Conservation (phyloP, 371 early-diverging fungal species). For the Ordospora pajunii region DNA sequence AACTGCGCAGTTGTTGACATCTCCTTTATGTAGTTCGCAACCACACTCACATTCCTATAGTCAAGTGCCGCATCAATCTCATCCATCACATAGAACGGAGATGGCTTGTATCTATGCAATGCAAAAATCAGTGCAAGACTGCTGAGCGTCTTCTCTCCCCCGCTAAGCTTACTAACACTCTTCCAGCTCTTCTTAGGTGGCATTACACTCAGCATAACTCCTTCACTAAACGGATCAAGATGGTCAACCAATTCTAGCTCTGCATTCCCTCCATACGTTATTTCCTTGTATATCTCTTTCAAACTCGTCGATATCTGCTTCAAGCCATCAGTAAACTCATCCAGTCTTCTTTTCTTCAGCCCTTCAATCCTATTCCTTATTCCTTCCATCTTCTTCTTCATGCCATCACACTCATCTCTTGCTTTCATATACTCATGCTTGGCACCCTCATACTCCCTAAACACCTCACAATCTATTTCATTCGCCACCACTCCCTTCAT, state of each 20-base stretch:
- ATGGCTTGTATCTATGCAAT: slow-evolving; percentile 94
- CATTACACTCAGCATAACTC: slow-evolving; percentile 95
- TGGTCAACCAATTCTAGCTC: slow-evolving; percentile 97
- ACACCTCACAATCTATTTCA: slow-evolving; percentile 63
- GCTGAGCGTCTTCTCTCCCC: slow-evolving; percentile 97
- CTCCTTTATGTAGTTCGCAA: slow-evolving; percentile 94
- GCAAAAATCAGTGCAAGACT: slow-evolving; percentile 97
- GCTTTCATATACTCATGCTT: slow-evolving; percentile 29
- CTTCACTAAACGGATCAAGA: slow-evolving; percentile 96
- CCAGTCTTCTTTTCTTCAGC: slow-evolving; percentile 70
- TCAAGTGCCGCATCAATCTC: slow-evolving; percentile 99
- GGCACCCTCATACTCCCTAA: slow-evolving; percentile 33
- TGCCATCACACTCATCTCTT: neutral
- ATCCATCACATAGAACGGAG: slow-evolving; percentile 98
- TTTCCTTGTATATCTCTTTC: slow-evolving; percentile 89
- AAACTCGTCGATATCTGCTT: slow-evolving; percentile 77
- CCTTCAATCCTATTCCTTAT: slow-evolving; percentile 64
- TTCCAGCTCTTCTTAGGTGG: slow-evolving; percentile 99
- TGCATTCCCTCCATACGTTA: slow-evolving; percentile 93
- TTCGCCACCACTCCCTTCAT: slow-evolving; percentile 63
- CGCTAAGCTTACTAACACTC: slow-evolving; percentile 90
- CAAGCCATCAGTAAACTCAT: slow-evolving; percentile 91
- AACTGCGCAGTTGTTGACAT: slow-evolving; percentile 94
- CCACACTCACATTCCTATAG: slow-evolving; percentile 95
- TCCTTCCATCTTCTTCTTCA: slow-evolving; percentile 1